phyloP scores from a whole-genome alignment of 768 basidiomycete species.

The Exsudoporus frostii region DNA sequence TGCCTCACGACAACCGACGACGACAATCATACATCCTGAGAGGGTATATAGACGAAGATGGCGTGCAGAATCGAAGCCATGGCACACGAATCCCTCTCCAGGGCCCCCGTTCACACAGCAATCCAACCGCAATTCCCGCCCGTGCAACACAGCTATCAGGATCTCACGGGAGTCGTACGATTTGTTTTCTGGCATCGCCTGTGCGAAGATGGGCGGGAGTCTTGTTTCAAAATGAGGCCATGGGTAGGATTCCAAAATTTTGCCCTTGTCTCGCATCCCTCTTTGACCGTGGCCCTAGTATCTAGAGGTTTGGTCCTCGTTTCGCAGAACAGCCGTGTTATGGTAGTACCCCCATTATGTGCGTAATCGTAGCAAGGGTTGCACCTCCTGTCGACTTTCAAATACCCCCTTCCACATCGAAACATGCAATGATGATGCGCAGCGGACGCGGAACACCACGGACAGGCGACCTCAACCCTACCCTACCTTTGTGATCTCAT shows the following conservation, averaged over 20 bases:
- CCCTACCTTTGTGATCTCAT: not conserved
- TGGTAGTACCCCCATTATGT: not conserved
- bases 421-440: not conserved
- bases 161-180: not conserved
- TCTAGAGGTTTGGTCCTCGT: not conserved
- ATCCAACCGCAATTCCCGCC: not conserved
- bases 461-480: not conserved
- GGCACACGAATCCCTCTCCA: not conserved
- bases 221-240: not conserved
- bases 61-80: not conserved
- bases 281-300: no score
- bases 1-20: constrained; percentile 8
- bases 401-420: not conserved
- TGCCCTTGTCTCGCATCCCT: not conserved
- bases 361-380: not conserved
- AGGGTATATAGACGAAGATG: not conserved
- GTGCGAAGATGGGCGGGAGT: not conserved
- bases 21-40: not conserved
- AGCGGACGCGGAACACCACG: not conserved
- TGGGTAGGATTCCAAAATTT: not conserved
- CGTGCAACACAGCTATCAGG: not conserved
- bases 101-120: not conserved
- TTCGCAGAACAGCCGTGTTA: not conserved
- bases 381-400: not conserved
- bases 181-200: not conserved